A percentile compares a stretch with the other conserved stretches of the same genome.
phyloP scores from a whole-genome alignment of 139 green algal species.

The Mychonastes homosphaera region DNA sequence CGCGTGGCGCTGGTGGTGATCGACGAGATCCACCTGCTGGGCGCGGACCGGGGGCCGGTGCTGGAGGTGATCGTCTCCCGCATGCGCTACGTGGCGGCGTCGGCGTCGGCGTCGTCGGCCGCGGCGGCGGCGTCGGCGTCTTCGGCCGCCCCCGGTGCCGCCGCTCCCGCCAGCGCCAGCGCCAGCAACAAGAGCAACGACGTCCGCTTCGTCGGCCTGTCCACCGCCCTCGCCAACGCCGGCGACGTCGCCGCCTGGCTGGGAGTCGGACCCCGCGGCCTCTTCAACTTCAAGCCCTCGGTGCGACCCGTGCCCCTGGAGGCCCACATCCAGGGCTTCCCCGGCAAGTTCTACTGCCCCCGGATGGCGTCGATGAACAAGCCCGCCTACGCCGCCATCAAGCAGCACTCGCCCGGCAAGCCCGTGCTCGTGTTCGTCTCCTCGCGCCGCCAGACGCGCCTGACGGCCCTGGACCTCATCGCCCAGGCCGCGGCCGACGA shows the following conservation, averaged over 20 bases:
- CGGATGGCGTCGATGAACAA: slow-evolving; percentile 99
- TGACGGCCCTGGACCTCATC: slow-evolving; percentile 95
- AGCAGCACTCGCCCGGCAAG: slow-evolving; percentile 81
- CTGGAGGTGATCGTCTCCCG: slow-evolving; percentile 90
- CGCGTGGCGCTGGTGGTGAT: slow-evolving; percentile 89
- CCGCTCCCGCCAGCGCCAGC: slow-evolving; percentile 57
- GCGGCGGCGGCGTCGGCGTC: no score
- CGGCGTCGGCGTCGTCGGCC: background rate
- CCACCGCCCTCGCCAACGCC: slow-evolving; percentile 90
- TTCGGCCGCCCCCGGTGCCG: background rate
- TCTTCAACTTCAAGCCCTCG: slow-evolving; percentile 97
- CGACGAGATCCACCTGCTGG: slow-evolving; percentile 97
- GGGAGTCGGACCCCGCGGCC: slow-evolving; percentile 60
- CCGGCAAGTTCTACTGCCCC: slow-evolving; percentile 90
- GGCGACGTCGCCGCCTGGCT: slow-evolving; percentile 89
- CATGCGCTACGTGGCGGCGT: slow-evolving; percentile 41
- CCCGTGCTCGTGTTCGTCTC: slow-evolving; percentile 90
- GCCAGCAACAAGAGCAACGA: slow-evolving; percentile 37
- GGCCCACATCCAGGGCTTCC: slow-evolving; percentile 78
- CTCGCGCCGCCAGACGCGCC: slow-evolving; percentile 79
- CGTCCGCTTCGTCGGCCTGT: slow-evolving; percentile 89
- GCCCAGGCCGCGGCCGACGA: slow-evolving; percentile 84
- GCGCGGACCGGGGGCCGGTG: slow-evolving; percentile 83
- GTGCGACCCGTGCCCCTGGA: slow-evolving; percentile 92
- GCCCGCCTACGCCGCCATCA: slow-evolving; percentile 88